Evolutionary conservation across 345 rosid genomes (phyloP).

Genomic region (Gossypium stocksii): DNA sequence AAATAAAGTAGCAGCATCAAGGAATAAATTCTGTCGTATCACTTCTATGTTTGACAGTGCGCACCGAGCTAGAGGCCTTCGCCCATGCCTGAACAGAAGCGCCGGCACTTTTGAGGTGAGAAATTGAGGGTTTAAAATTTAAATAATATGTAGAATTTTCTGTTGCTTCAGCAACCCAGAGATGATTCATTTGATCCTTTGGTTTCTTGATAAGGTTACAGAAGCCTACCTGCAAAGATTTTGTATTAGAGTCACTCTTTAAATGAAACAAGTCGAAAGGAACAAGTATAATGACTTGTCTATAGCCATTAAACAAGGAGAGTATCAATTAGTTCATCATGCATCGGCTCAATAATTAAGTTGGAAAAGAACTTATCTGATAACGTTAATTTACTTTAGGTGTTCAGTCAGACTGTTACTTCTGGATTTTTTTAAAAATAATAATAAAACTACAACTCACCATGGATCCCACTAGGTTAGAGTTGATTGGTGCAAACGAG

Average conservation of each 20-base stretch:
- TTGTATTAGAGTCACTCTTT: not conserved
- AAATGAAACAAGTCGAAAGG: not conserved
- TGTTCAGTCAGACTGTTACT: not conserved
- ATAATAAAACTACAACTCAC: conserved; percentile 36
- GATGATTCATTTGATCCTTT: conserved; percentile 58
- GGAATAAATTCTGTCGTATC: conserved; percentile 4
- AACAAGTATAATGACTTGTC: not conserved
- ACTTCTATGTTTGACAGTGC: conserved; percentile 13
- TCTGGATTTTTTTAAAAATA: not conserved
- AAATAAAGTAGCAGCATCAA: not conserved
- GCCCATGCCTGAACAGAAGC: conserved; percentile 58
- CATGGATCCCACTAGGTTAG: conserved; percentile 72
- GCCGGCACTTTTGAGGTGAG: conserved; percentile 62
- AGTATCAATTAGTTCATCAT: not conserved
- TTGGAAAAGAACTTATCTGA: not conserved
- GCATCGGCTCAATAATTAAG: not conserved
- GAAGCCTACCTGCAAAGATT: conserved; percentile 65
- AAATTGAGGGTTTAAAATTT: conserved; percentile 38
- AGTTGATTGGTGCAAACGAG: conserved; percentile 48
- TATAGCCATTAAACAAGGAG: not conserved
- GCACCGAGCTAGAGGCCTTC: conserved; percentile 51
- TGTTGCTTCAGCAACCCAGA: conserved; percentile 86
- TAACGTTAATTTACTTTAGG: not conserved
- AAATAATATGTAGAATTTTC: conserved; percentile 65
- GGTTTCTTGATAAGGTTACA: conserved; percentile 73